phyloP scores from a whole-genome alignment of 2,329 filamentous ascomycete species.

The Trichoderma sp. region DNA sequence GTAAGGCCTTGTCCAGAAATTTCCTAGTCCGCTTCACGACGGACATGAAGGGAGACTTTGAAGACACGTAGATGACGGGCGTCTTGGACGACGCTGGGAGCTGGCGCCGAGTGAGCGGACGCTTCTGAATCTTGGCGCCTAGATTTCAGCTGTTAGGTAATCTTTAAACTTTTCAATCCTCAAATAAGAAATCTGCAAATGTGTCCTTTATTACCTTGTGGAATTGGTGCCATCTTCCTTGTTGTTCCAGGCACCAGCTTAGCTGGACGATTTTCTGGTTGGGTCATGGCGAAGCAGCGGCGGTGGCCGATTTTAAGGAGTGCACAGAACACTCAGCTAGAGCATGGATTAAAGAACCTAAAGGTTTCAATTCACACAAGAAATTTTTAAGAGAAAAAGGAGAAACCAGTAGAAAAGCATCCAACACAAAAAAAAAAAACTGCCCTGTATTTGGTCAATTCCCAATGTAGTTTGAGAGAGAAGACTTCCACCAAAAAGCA shows the following conservation, averaged over 20 bases:
- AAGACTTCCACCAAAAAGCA: slow-evolving; percentile 8
- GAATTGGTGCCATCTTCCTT: slow-evolving; percentile 41
- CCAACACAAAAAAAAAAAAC: background rate
- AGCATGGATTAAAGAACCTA: background rate
- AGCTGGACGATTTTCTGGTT: slow-evolving; percentile 24
- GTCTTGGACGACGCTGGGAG: slow-evolving; percentile 47
- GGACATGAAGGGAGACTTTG: slow-evolving; percentile 67
- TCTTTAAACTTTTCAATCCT: slow-evolving; percentile 10
- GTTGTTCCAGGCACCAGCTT: slow-evolving; percentile 30
- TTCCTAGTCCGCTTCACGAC: slow-evolving; percentile 66
- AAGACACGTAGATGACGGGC: slow-evolving; percentile 64
- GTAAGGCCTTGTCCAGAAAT: slow-evolving; percentile 58
- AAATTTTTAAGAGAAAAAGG: background rate
- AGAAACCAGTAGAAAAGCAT: background rate
- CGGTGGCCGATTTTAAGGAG: background rate
- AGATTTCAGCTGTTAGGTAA: slow-evolving; percentile 17
- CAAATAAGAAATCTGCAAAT: background rate
- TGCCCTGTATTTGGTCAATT: background rate
- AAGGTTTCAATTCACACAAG: background rate
- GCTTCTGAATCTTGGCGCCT: slow-evolving; percentile 54
- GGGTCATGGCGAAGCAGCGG: slow-evolving; percentile 30
- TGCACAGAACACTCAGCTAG: background rate
- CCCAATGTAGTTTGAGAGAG: background rate
- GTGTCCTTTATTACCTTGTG: slow-evolving; percentile 34
- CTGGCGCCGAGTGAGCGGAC: slow-evolving; percentile 47